These are phyloP conservation scores for Mantamonas sphyraenae DNA, from an alignment of 78 protist genomes.

Conservation along the genomic window DNA sequence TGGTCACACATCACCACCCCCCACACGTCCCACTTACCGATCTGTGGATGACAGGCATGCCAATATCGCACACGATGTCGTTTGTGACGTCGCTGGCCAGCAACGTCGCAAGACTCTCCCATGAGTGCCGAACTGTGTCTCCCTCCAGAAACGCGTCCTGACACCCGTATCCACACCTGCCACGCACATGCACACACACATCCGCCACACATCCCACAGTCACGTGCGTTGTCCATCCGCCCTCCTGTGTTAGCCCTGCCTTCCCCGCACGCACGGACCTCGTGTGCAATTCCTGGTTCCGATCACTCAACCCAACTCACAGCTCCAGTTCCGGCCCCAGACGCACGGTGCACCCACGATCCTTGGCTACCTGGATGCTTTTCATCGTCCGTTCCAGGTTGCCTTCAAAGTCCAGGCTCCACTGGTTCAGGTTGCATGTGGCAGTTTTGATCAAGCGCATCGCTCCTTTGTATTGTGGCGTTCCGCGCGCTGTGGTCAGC, in stretches of 20 bases:
- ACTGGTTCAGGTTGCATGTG: conserved; percentile 78
- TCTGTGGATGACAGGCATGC: conserved; percentile 51
- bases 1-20: neutral
- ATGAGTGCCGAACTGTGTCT: conserved; percentile 67
- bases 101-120: conserved; percentile 46
- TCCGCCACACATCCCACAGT: no score
- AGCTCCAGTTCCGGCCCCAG: conserved; percentile 50
- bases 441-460: conserved; percentile 52
- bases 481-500: no score
- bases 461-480: conserved; percentile 11
- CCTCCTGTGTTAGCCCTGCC: no score
- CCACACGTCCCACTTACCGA: no score
- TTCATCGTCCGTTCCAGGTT: conserved; percentile 49
- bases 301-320: no score
- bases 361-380: conserved; percentile 21
- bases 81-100: neutral
- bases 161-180: conserved; percentile 79
- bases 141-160: conserved; percentile 70
- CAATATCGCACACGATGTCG: conserved; percentile 68
- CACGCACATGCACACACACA: no score
- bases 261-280: no score
- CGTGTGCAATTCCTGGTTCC: no score
- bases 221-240: no score
- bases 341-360: neutral
- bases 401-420: conserved; percentile 77